These are phyloP conservation scores for Cordia subcordata DNA, from an alignment of 257 asterid genomes.

Conservation along the genomic window DNA sequence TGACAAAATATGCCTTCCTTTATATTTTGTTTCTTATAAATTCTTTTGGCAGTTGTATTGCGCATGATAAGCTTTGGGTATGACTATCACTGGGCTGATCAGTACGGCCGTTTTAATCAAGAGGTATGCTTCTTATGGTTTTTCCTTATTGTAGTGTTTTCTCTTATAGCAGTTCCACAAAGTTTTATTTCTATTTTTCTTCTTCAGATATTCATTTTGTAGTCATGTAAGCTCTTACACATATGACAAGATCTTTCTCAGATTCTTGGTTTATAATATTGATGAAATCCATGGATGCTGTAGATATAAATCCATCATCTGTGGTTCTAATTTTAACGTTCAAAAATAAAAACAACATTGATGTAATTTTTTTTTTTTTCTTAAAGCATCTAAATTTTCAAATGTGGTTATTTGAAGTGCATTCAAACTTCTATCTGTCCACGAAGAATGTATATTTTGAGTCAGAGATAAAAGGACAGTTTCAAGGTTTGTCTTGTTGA, in stretches of 20 bases:
- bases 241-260: neutral
- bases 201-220: neutral
- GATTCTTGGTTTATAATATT: too few species aligned
- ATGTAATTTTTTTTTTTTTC: too few species aligned
- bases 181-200: neutral
- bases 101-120: constrained; percentile 48
- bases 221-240: neutral
- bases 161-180: constrained; percentile 1
- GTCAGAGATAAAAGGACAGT: too few species aligned
- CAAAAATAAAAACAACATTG: too few species aligned
- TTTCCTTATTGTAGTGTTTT: neutral
- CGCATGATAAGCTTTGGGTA: constrained; percentile 97
- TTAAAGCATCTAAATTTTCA: too few species aligned
- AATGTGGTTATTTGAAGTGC: too few species aligned
- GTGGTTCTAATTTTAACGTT: too few species aligned
- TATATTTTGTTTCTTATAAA: neutral
- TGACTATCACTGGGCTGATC: constrained; percentile 87
- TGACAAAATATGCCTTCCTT: neutral
- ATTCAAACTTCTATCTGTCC: too few species aligned
- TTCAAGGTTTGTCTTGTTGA: too few species aligned
- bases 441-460: too few species aligned
- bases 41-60: constrained; percentile 62
- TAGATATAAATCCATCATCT: too few species aligned
- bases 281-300: too few species aligned
- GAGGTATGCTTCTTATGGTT: constrained; percentile 40